phyloP scores from a whole-genome alignment of 257 asterid genomes.

The Solanum peruvianum region DNA sequence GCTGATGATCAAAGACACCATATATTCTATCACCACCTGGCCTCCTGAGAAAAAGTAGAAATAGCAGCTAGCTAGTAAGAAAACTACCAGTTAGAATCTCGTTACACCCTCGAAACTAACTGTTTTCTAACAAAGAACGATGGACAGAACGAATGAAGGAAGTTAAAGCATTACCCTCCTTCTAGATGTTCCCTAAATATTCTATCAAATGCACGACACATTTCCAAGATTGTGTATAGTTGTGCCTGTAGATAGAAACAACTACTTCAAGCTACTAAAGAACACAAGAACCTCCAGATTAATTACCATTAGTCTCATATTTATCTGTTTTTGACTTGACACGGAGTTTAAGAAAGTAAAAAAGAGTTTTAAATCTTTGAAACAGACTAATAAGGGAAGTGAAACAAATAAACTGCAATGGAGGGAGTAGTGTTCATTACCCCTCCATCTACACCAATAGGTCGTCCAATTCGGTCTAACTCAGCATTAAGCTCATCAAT shows the following conservation, averaged over 20 bases:
- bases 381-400: neutral
- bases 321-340: neutral
- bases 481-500: conserved; percentile 94
- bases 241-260: conserved; percentile 58
- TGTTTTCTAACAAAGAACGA: neutral
- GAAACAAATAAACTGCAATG: too few relatives aligned
- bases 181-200: conserved; percentile 81
- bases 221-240: conserved; percentile 80
- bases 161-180: conserved; percentile 66
- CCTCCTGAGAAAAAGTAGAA: conserved; percentile 44
- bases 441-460: conserved; percentile 92
- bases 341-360: neutral
- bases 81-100: neutral
- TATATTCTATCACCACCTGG: conserved; percentile 91
- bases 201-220: conserved; percentile 96
- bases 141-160: neutral
- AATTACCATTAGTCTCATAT: neutral
- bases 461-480: conserved; percentile 92
- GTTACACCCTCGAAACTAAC: neutral
- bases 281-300: neutral
- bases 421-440: conserved; percentile 25
- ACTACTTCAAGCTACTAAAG: conserved; percentile 2
- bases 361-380: neutral
- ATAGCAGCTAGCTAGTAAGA: neutral
- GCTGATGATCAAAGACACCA: conserved; percentile 88